Evolutionary conservation across 2,329 filamentous ascomycete species (phyloP), one percentile per base, ranked within the genome.

Genomic region (Neoscytalidium dimidiatum): DNA sequence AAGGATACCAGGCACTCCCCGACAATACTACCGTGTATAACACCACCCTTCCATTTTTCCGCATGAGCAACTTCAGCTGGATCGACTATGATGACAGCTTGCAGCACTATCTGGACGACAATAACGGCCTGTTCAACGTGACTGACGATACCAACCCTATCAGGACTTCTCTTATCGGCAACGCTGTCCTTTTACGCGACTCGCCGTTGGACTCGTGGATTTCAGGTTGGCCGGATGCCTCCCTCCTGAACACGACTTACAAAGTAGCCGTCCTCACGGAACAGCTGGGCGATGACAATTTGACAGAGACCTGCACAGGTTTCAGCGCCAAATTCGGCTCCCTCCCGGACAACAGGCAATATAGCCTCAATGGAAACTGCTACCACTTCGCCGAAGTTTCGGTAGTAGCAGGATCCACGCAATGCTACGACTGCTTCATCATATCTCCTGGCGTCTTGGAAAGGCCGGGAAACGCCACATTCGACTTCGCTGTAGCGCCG

Each of bases 91-190:
- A 64, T 19, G 33, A 44, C 6, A 53, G 48, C 29, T 33, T 64
- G 14, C 17, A n/a, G 19, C 49, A 44, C 5, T 64, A 26, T 2
- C 28, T 64, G 61, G 49, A 53, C n/a, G 11, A 31, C 4, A 9
- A 56, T 49, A 64, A 64, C 9, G 35, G 49, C 11, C 61, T 64
- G 4, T 64, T 64, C 49, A 64, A 64, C 38, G 61, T 64, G n/a
- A 64, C 35, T 23, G 3, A 26, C 19, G 13, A 23, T 9, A 23
- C 23, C n/a, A 64, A 64, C 46, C 61, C 61, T n/a, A 31, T 64
- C 21, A 17, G 11, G 19, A 46, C 38, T 26, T 43, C 61, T 2
- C 61, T 64, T 23, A 19, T 6, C 1, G 61, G 61, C 6, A 64
- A 64, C 14, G 61, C 61, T 7, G 38, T 46, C 7, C 33, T 64